Conservation (phyloP, 345 rosid genomes). For the Pugionium cornutum region DNA sequence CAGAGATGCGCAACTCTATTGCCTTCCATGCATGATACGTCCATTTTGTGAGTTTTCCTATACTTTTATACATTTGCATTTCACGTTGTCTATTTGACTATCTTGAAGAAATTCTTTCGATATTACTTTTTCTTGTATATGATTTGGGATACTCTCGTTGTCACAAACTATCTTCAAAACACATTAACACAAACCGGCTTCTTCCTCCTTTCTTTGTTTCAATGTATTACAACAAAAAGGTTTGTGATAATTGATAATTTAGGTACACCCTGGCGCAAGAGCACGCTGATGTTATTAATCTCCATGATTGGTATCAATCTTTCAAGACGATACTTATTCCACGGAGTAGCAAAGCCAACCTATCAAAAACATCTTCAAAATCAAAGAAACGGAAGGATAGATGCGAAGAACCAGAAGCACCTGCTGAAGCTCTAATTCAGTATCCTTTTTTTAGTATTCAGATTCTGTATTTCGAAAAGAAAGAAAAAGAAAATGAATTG, state of each 20-base stretch:
- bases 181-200: conserved; percentile 5
- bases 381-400: conserved; percentile 63
- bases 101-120: background rate
- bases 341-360: conserved; percentile 50
- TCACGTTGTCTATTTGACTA: conserved; percentile 9
- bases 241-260: conserved; percentile 4
- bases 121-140: background rate
- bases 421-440: conserved; percentile 69
- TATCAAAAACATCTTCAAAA: conserved; percentile 55
- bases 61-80: conserved; percentile 8
- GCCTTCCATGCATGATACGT: conserved; percentile 83
- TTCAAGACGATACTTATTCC: conserved; percentile 59
- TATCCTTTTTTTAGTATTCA: conserved; percentile 58
- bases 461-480: background rate
- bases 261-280: conserved; percentile 85
- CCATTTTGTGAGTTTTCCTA: conserved; percentile 69
- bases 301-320: conserved; percentile 93
- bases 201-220: conserved; percentile 21
- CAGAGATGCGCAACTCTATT: conserved; percentile 43
- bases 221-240: conserved; percentile 19
- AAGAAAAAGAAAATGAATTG: background rate
- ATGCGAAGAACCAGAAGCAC: conserved; percentile 50
- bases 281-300: conserved; percentile 85
- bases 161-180: conserved; percentile 14
- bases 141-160: conserved; percentile 4